Percentiles rank a stretch among this genome's conserved stretches.
These are phyloP conservation scores for Zymoseptoria brevis DNA, from an alignment of 2,329 filamentous ascomycete genomes.

Conservation along the genomic window DNA sequence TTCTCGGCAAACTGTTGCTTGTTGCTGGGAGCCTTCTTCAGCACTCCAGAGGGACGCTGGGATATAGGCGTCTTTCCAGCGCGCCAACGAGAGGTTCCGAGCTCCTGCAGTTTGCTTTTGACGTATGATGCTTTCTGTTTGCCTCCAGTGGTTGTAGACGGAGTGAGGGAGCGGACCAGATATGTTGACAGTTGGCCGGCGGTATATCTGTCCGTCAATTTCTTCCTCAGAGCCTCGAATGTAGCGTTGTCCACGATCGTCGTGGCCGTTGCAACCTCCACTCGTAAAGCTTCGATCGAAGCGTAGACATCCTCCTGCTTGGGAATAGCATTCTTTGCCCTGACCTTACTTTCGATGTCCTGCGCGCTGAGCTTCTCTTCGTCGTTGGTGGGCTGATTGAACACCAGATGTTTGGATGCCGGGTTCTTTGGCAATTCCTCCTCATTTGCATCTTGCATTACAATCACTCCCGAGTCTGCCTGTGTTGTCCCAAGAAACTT, in stretches of 20 bases:
- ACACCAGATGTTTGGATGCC: neutral
- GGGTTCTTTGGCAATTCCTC: neutral
- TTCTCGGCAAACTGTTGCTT: slow-evolving; percentile 16
- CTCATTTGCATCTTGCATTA: slow-evolving; percentile 13
- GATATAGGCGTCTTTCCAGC: slow-evolving; percentile 19
- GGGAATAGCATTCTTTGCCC: slow-evolving; percentile 9
- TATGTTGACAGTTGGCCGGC: slow-evolving; percentile 21
- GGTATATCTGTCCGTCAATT: slow-evolving; percentile 20
- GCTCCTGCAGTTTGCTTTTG: slow-evolving; percentile 1
- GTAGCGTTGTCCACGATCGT: slow-evolving; percentile 17
- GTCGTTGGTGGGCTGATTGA: neutral
- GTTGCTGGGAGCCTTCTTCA: slow-evolving; percentile 7
- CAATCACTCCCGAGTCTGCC: slow-evolving; percentile 6
- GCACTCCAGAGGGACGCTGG: slow-evolving; percentile 8
- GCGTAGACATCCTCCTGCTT: slow-evolving; percentile 21
- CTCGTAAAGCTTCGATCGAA: slow-evolving; percentile 23
- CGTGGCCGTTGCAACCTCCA: slow-evolving; percentile 2
- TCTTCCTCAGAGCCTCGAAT: slow-evolving; percentile 14
- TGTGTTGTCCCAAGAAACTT: neutral
- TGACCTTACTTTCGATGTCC: slow-evolving; percentile 18
- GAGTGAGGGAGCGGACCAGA: slow-evolving; percentile 2
- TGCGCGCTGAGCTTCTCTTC: slow-evolving; percentile 12
- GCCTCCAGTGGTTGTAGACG: neutral
- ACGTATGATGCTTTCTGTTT: neutral
- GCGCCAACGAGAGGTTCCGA: slow-evolving; percentile 15